These are phyloP conservation scores for Pichia sp. DNA, from an alignment of 1,139 yeast species.

Conservation along the genomic window DNA sequence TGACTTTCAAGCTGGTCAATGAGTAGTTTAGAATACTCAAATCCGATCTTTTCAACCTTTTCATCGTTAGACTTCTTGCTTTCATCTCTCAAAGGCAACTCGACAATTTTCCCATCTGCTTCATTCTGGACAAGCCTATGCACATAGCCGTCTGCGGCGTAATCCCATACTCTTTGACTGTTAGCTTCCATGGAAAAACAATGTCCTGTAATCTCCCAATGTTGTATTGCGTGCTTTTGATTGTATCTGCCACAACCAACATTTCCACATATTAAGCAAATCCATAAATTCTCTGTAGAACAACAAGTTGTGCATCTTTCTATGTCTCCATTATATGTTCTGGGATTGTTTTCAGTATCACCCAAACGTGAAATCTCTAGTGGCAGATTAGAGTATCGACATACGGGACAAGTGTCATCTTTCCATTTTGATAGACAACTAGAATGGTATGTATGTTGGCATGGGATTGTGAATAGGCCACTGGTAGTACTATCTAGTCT, in stretches of 20 bases:
- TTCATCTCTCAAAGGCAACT: slow-evolving; percentile 36
- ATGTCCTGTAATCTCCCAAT: slow-evolving; percentile 71
- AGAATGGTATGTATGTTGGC: slow-evolving; percentile 93
- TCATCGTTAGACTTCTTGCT: slow-evolving; percentile 27
- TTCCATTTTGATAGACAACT: slow-evolving; percentile 84
- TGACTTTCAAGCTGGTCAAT: slow-evolving; percentile 85
- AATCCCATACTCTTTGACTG: slow-evolving; percentile 92
- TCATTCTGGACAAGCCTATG: slow-evolving; percentile 82
- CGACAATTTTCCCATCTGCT: slow-evolving; percentile 78
- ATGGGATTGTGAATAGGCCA: slow-evolving; percentile 80
- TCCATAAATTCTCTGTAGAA: slow-evolving; percentile 71
- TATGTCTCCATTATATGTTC: slow-evolving; percentile 10
- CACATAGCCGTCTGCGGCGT: slow-evolving; percentile 86
- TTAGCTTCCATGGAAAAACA: slow-evolving; percentile 87
- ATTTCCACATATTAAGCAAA: slow-evolving; percentile 82
- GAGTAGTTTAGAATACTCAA: slow-evolving; percentile 73
- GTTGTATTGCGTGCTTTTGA: slow-evolving; percentile 79
- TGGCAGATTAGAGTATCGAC: slow-evolving; percentile 56
- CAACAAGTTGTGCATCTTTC: slow-evolving; percentile 47
- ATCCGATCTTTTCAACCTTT: slow-evolving; percentile 41
- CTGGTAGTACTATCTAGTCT: slow-evolving; percentile 78
- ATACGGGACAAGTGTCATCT: slow-evolving; percentile 88
- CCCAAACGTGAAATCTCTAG: no score
- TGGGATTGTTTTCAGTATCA: background rate
- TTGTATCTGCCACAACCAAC: slow-evolving; percentile 90